Evolutionary conservation across 1,284 basidiomycete species (phyloP), one percentile per base, ranked within the genome.

Genomic region (Malassezia dermatis): DNA sequence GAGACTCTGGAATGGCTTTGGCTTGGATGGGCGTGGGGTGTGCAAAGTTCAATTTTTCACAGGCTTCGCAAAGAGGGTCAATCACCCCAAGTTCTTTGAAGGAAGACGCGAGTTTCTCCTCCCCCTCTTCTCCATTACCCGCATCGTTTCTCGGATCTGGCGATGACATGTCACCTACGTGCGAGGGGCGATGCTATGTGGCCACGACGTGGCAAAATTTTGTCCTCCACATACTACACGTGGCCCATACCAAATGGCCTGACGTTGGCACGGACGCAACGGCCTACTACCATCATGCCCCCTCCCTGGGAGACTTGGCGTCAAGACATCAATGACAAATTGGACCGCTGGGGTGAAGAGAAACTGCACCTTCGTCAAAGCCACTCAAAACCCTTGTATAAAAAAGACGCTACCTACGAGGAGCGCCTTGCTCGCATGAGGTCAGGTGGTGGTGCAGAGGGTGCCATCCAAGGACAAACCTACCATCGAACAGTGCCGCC

Each of bases 1-100:
- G 77, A 12, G 93, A 93, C 77, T 85, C 83, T 0, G 94, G 94
- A 51, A 99, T 83, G n/a, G 82, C 80, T 66, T 90, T 83, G 13
- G 80, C 78, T 77, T 99, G 94, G 66, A 99, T 98, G 55, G 88
- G 85, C 8, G 93, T 94, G 0, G 94, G 94, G 50, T 80, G 79
- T 61, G 83, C 90, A 81, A 84, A 98, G 48, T 84, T 83, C 53
- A 98, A 78, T 56, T 85, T 83, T 45, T 83, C 80, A 54, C 95
- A 83, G 2, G 91, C 87, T 67, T 88, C 82, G 50, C 95, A 84
- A 4, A 98, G 81, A 53, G 89, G 88, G 32, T 87, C 83, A 58
- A 90, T 91, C 48, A 99, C 80, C 24, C 91, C 90, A 27, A 98
- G 82, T 35, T 77, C 77, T 27, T 76, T 72, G 61, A 83, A 83